Evolutionary conservation across 2,329 filamentous ascomycete species (phyloP), one percentile per base, ranked within the genome.

Genomic region (Colletotrichum higginsianum): DNA sequence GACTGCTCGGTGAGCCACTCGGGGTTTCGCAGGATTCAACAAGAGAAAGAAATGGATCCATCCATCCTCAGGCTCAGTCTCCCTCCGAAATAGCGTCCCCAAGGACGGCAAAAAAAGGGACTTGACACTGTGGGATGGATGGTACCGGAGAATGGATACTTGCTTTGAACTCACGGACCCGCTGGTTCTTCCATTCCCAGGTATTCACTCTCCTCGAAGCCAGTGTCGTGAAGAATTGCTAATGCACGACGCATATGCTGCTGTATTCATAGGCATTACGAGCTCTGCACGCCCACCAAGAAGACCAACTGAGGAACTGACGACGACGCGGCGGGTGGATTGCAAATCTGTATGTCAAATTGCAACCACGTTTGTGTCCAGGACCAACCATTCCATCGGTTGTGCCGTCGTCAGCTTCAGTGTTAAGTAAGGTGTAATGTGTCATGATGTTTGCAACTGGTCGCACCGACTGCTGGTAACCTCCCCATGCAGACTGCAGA

Each of bases 91-190:
- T 44, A 47, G 50, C 26, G 40, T 57, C 15, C 13, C 38, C 18
- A 13, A 26, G 26, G 26, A n/a, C 50, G 64, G 13, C n/a, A 50
- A 23, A 42, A 44, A 55, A 35, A 35, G 30, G 49, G 5, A 26
- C 26, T 53, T 21, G 26, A 38, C 18, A 30, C 46, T 26, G 38
- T 53, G 40, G 38, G 40, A 46, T 58, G 53, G 23, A 60, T 49
- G 46, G 38, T 70, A 30, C 50, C 44, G 30, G 55, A 66, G 60
- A 46, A 44, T 55, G 68, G 57, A 52, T 63, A 35, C 50, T 62
- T 61, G 64, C 57, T 60, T 56, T 61, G 67, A 50, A 23, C 21
- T 38, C 40, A 42, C 42, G 18, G 56, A 15, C 16, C 63, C 47
- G 38, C 62, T 56, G 47, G 42, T 38, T 60, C 46, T 46, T 26